phyloP scores from a whole-genome alignment of 23 red algal genomes.

The Gracilaria gracilis region DNA sequence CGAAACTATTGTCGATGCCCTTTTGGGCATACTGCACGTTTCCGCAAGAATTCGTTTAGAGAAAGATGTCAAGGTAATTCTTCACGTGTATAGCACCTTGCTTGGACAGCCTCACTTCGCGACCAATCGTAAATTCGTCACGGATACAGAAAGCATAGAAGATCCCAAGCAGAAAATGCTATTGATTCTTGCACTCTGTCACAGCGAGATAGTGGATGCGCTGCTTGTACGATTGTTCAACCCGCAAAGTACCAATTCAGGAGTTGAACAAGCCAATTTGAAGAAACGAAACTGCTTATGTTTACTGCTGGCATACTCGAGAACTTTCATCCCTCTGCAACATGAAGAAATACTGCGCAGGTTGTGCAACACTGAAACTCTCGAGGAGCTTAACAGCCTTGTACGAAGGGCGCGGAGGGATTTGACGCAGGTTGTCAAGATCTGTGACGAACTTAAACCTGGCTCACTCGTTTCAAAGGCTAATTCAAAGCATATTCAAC shows the following conservation, averaged over 20 bases:
- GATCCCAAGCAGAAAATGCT: background rate
- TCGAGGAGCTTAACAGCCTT: background rate
- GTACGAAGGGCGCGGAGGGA: conserved; percentile 3
- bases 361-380: conserved; percentile 10
- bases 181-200: background rate
- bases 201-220: background rate
- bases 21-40: background rate
- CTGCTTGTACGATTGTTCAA: conserved; percentile 10
- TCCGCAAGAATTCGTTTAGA: conserved; percentile 3
- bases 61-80: conserved; percentile 11
- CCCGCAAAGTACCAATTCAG: background rate
- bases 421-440: conserved; percentile 1
- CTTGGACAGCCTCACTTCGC: conserved; percentile 3
- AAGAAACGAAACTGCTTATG: conserved; percentile 27
- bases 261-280: conserved; percentile 8
- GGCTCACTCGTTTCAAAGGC: background rate
- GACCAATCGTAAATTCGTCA: background rate
- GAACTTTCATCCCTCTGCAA: conserved; percentile 1
- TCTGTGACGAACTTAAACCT: conserved; percentile 23
- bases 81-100: conserved; percentile 10
- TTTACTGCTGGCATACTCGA: background rate
- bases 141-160: background rate
- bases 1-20: background rate
- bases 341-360: conserved; percentile 25
- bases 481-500: background rate